Conservation (phyloP, 495 filamentous ascomycete species). For the Recurvomyces mirabilis region DNA sequence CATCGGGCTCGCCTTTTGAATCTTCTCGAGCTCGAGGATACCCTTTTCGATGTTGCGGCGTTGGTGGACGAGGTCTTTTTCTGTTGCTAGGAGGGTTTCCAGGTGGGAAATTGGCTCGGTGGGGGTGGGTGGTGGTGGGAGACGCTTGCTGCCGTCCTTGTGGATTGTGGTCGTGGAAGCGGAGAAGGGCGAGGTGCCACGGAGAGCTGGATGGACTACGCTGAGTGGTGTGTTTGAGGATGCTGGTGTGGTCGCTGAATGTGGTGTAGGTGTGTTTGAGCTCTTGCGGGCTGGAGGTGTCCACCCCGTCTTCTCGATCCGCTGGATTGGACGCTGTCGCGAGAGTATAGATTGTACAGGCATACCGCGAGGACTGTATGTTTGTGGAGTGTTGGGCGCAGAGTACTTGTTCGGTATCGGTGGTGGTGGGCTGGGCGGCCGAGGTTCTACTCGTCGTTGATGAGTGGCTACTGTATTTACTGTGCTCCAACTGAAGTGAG, state of each 20-base stretch:
- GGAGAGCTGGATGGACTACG: background rate
- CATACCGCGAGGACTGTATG: conserved; percentile 1
- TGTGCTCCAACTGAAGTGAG: conserved; percentile 23
- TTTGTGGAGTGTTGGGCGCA: background rate
- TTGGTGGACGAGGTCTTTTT: conserved; percentile 6
- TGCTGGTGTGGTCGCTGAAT: background rate
- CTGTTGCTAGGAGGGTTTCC: conserved; percentile 10
- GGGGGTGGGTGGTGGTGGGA: conserved; percentile 8
- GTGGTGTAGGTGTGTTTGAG: background rate
- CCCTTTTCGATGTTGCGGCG: conserved; percentile 10
- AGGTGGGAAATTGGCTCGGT: conserved; percentile 8
- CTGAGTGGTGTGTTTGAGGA: no score
- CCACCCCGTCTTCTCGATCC: conserved; percentile 12
- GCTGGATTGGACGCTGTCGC: conserved; percentile 11
- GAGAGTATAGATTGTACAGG: conserved; percentile 22
- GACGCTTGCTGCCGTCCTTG: conserved; percentile 1
- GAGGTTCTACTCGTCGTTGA: conserved; percentile 5
- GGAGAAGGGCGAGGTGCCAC: background rate
- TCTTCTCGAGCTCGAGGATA: conserved; percentile 14
- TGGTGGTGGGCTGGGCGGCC: conserved; percentile 11
- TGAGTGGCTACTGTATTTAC: conserved; percentile 8
- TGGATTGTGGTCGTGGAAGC: background rate
- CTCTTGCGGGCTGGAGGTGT: conserved; percentile 9
- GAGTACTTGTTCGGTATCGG: conserved; percentile 9
- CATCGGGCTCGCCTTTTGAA: conserved; percentile 13